A percentile compares a stretch with the other conserved stretches of the same genome.
These are phyloP conservation scores for Rhododendron williamsianum DNA, from an alignment of 148 eudicot species.

Conservation along the genomic window DNA sequence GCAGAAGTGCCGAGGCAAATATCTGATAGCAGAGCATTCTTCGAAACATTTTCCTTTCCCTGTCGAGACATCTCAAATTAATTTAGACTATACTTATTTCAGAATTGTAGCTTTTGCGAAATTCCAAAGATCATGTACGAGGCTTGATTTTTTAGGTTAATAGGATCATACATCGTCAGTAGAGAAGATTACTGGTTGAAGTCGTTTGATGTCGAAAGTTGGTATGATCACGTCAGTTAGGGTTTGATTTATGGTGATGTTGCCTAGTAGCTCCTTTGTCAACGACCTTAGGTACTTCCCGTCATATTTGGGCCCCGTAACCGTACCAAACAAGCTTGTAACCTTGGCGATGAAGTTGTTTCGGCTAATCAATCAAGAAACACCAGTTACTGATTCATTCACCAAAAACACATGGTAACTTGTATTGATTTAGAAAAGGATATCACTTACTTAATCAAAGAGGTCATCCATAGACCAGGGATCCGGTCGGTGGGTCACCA, in stretches of 20 bases:
- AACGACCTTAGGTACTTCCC: conserved; percentile 32
- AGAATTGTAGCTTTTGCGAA: background rate
- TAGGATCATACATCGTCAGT: conserved; percentile 24
- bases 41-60: conserved; percentile 19
- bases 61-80: background rate
- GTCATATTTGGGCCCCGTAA: conserved; percentile 32
- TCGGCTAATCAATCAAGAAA: conserved; percentile 19
- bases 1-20: conserved; percentile 45
- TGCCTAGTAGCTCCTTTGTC: conserved; percentile 18
- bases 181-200: conserved; percentile 38
- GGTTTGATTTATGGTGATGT: conserved; percentile 24
- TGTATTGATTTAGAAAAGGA: too few species aligned
- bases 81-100: background rate
- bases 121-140: background rate
- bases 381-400: background rate
- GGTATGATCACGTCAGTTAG: conserved; percentile 34
- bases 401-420: background rate
- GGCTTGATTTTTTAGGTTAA: background rate
- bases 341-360: conserved; percentile 19
- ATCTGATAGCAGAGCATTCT: conserved; percentile 38
- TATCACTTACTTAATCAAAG: background rate
- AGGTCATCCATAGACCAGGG: background rate
- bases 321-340: conserved; percentile 1
- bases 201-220: conserved; percentile 38
- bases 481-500: background rate